Conservation (phyloP, 2,329 filamentous ascomycete genomes). For the Trichoderma sp. region DNA sequence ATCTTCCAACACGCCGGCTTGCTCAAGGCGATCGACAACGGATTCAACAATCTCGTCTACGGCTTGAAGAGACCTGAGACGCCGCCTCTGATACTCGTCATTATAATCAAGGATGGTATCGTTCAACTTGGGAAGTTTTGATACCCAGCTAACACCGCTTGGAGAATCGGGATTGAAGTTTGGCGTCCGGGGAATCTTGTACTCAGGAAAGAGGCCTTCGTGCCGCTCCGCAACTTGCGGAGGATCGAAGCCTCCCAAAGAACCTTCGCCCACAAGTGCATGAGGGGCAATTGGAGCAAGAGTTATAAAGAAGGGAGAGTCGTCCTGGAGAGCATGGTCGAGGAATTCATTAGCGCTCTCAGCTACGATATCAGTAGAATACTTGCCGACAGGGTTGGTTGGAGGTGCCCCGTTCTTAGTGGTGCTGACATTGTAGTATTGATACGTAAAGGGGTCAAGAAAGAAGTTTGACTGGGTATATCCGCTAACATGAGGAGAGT, state of each 20-base stretch:
- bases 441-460: constrained; percentile 39
- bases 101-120: constrained; percentile 44
- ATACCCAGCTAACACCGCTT: constrained; percentile 47
- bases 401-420: constrained; percentile 27
- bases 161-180: constrained; percentile 64
- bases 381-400: constrained; percentile 35
- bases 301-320: constrained; percentile 64
- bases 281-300: constrained; percentile 68
- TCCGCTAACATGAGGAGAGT: constrained; percentile 54
- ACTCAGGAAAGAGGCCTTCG: constrained; percentile 58
- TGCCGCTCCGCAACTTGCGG: constrained; percentile 62
- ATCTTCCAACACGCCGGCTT: constrained; percentile 54
- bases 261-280: constrained; percentile 41
- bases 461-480: constrained; percentile 53
- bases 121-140: constrained; percentile 40
- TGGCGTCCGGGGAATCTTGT: constrained; percentile 57
- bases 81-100: constrained; percentile 51
- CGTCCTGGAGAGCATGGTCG: constrained; percentile 52
- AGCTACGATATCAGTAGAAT: constrained; percentile 57
- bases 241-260: constrained; percentile 36
- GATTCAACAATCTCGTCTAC: constrained; percentile 55
- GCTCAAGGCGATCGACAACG: constrained; percentile 34
- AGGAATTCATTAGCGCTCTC: constrained; percentile 60
- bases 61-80: constrained; percentile 51
- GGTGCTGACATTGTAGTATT: constrained; percentile 49